A percentile compares a stretch with the other conserved stretches of the same genome.
These are phyloP conservation scores for Mortierella antarctica DNA, from an alignment of 192 early-diverging fungal species.

Conservation along the genomic window DNA sequence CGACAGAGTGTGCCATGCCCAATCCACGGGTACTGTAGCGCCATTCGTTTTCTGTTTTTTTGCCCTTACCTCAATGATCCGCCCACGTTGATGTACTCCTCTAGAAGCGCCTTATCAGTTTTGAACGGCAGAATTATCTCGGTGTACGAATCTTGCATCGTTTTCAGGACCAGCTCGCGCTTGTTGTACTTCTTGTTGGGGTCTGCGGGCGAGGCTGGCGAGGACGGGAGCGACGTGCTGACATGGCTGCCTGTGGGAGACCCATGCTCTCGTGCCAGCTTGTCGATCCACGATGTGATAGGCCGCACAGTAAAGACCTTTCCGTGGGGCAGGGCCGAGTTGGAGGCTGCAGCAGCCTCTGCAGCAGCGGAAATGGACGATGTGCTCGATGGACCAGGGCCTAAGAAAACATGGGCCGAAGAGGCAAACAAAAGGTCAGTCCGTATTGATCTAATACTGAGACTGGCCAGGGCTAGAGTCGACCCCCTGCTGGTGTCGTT, in stretches of 20 bases:
- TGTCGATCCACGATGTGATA: conserved; percentile 50
- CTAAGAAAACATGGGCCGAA: no score
- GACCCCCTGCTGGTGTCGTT: not conserved
- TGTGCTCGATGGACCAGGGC: not conserved
- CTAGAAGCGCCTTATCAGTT: conserved; percentile 75
- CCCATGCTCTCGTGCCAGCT: conserved; percentile 36
- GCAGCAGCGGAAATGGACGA: conserved; percentile 16
- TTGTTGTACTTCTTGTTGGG: conserved; percentile 16
- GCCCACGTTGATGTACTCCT: conserved; percentile 83
- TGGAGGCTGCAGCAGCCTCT: not conserved
- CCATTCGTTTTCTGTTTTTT: not conserved
- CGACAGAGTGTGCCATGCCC: no score
- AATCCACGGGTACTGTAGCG: no score
- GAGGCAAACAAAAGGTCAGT: no score
- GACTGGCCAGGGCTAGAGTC: no score
- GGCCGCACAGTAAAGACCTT: conserved; percentile 41
- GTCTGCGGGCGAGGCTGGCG: not conserved
- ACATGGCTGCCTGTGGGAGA: conserved; percentile 18
- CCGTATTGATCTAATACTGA: no score
- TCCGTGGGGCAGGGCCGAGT: conserved; percentile 16
- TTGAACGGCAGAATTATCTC: conserved; percentile 84
- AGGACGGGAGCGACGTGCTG: not conserved
- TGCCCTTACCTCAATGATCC: conserved; percentile 70
- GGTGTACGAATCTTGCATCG: conserved; percentile 78
- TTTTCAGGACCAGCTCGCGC: conserved; percentile 61